phyloP scores from a whole-genome alignment of 2,329 filamentous ascomycete genomes.

The Aspergillus calidoustus region DNA sequence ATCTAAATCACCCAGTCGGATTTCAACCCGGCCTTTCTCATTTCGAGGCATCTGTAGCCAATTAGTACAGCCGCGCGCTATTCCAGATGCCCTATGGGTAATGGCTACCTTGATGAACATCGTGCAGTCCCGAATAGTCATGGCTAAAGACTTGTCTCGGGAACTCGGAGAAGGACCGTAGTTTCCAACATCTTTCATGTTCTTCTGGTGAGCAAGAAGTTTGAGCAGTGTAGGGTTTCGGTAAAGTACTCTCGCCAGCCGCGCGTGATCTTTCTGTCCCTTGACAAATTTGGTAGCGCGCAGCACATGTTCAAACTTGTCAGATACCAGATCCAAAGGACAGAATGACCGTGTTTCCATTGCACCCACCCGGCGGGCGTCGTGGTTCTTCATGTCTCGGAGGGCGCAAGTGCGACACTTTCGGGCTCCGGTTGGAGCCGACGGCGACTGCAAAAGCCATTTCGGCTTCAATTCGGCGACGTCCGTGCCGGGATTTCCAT shows the following conservation, averaged over 20 bases:
- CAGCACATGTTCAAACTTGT: constrained; percentile 48
- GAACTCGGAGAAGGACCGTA: constrained; percentile 41
- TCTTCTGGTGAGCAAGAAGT: constrained; percentile 39
- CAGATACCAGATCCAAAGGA: constrained; percentile 66
- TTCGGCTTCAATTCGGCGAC: constrained; percentile 82
- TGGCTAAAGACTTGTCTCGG: constrained; percentile 66
- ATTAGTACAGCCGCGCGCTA: background rate
- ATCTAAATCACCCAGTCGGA: constrained; percentile 75
- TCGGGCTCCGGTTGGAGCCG: constrained; percentile 64
- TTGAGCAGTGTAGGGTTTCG: constrained; percentile 41
- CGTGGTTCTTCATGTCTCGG: constrained; percentile 52
- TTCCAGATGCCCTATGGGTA: background rate
- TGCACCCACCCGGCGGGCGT: constrained; percentile 35
- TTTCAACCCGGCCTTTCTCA: constrained; percentile 39
- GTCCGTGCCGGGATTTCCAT: constrained; percentile 35
- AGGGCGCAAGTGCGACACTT: constrained; percentile 78
- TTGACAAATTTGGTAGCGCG: constrained; percentile 47
- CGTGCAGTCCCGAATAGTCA: constrained; percentile 82
- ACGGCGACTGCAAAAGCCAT: constrained; percentile 78
- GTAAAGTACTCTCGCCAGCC: constrained; percentile 40
- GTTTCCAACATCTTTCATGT: constrained; percentile 41
- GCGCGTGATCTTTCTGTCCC: constrained; percentile 42
- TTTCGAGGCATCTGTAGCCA: constrained; percentile 39
- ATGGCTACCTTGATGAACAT: constrained; percentile 67
- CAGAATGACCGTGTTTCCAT: constrained; percentile 57